Conservation (phyloP, 2,329 filamentous ascomycete species). For the Claviceps maximensis region DNA sequence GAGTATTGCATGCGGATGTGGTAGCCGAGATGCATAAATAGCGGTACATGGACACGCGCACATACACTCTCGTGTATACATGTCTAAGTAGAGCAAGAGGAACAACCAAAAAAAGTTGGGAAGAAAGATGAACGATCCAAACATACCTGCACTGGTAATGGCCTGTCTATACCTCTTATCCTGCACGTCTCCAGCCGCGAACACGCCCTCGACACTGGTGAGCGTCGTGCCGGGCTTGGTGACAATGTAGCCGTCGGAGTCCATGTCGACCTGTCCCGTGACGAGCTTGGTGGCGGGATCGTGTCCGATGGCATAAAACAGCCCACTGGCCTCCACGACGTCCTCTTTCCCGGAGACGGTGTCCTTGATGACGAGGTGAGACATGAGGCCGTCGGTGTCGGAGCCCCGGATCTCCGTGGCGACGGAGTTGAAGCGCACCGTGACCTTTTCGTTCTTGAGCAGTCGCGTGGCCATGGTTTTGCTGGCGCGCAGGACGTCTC, state of each 20-base stretch:
- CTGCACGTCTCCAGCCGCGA: constrained; percentile 94
- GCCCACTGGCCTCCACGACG: constrained; percentile 76
- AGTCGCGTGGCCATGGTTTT: constrained; percentile 86
- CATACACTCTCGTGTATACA: too few relatives aligned
- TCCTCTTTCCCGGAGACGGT: constrained; percentile 62
- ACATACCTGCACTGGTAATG: constrained; percentile 87
- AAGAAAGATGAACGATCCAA: neutral
- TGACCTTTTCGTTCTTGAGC: constrained; percentile 74
- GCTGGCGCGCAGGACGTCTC: constrained; percentile 73
- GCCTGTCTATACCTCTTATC: constrained; percentile 97
- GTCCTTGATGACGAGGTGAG: constrained; percentile 72
- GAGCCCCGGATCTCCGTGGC: constrained; percentile 78
- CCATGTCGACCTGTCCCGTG: constrained; percentile 79
- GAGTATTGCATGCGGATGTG: too few relatives aligned
- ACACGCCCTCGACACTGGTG: constrained; percentile 84
- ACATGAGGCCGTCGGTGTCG: constrained; percentile 68
- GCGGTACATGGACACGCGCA: too few relatives aligned
- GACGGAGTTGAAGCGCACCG: constrained; percentile 72
- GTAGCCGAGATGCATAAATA: too few relatives aligned
- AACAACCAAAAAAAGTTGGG: neutral
- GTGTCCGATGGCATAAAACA: constrained; percentile 97
- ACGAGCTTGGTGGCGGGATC: constrained; percentile 85
- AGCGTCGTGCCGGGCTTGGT: constrained; percentile 80
- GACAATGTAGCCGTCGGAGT: constrained; percentile 80
- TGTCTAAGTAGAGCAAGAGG: neutral